Conservation (phyloP, 2,329 filamentous ascomycete species). For the Blumeria graminis region DNA sequence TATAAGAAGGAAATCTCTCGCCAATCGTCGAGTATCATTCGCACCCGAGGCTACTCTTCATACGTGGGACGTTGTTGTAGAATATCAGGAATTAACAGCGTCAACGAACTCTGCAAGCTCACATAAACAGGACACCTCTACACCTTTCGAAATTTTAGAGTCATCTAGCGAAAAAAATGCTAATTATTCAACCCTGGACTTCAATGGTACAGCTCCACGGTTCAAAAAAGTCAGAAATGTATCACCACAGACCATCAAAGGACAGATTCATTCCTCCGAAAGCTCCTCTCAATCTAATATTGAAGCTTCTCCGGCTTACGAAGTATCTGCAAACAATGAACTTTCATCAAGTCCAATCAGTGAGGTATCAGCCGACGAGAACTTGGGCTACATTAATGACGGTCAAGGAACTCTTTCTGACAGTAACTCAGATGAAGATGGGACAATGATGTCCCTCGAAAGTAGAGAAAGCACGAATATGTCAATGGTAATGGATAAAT, state of each 20-base stretch:
- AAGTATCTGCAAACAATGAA: constrained; percentile 34
- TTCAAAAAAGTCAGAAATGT: neutral
- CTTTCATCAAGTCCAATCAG: constrained; percentile 63
- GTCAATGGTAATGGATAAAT: constrained; percentile 36
- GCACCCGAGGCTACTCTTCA: constrained; percentile 92
- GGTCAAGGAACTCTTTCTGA: constrained; percentile 26
- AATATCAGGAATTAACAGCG: constrained; percentile 72
- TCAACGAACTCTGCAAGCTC: constrained; percentile 38
- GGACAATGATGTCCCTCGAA: constrained; percentile 63
- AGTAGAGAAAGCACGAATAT: constrained; percentile 40
- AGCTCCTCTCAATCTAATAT: too few relatives aligned
- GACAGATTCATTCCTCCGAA: too few relatives aligned
- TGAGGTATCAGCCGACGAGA: constrained; percentile 24
- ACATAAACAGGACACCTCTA: constrained; percentile 8
- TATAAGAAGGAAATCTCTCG: constrained; percentile 74
- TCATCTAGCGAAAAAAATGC: constrained; percentile 26
- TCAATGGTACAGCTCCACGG: constrained; percentile 32
- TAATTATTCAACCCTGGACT: constrained; percentile 27
- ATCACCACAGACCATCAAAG: too few relatives aligned
- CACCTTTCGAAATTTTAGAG: constrained; percentile 11
- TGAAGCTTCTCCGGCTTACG: too few relatives aligned
- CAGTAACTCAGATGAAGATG: constrained; percentile 36
- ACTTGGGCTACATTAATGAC: constrained; percentile 23
- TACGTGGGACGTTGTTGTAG: constrained; percentile 74
- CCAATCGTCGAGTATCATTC: constrained; percentile 85